Evolutionary conservation across 202 grass and related monocot genomes (phyloP).

Genomic region (Brachypodium distachyon): DNA sequence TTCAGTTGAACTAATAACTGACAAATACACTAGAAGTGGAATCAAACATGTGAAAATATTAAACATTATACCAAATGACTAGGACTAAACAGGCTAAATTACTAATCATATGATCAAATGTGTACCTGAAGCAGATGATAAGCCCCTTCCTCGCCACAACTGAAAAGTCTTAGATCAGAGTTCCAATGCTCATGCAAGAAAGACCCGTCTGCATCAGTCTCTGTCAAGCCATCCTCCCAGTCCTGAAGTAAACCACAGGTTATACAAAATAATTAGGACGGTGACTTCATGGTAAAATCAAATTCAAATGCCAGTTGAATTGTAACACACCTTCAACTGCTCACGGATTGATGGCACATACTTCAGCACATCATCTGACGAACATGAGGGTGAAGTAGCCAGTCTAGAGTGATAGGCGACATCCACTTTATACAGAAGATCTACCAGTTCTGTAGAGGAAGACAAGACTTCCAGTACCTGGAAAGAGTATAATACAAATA

Average conservation of each 20-base stretch:
- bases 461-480: conserved; percentile 40
- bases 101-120: background rate
- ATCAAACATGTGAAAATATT: background rate
- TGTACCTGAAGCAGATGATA: conserved; percentile 77
- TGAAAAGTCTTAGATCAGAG: conserved; percentile 61
- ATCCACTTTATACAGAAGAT: conserved; percentile 57
- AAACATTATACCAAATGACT: background rate
- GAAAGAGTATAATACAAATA: background rate
- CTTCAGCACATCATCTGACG: conserved; percentile 49
- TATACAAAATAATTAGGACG: background rate
- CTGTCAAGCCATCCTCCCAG: conserved; percentile 77
- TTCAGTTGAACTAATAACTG: background rate
- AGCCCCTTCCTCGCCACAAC: conserved; percentile 56
- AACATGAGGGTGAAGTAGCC: conserved; percentile 14
- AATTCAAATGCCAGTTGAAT: background rate
- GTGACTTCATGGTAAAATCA: background rate
- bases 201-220: conserved; percentile 65
- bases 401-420: conserved; percentile 40
- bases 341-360: conserved; percentile 57
- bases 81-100: background rate
- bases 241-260: conserved; percentile 43
- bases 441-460: conserved; percentile 43
- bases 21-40: background rate
- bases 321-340: conserved; percentile 35
- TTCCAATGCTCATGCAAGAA: conserved; percentile 66